Conservation (phyloP, 306 rosid species). For the Comarum palustre region DNA sequence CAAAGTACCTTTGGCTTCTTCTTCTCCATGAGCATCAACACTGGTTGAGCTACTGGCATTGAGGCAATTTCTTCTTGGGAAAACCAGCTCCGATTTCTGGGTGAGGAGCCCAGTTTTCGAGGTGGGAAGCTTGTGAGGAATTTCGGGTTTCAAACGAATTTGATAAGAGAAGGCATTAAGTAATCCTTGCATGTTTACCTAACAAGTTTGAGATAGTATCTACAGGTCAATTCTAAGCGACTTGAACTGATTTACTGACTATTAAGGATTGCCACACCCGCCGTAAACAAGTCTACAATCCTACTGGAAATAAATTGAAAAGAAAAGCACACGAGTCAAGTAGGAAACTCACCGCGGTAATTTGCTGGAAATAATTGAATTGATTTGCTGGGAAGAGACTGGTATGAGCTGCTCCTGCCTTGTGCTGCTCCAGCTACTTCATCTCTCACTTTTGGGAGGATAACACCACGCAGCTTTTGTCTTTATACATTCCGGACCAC, state of each 20-base stretch:
- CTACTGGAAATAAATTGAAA: background rate
- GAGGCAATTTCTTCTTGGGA: constrained; percentile 31
- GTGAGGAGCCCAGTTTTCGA: constrained; percentile 27
- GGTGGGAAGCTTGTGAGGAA: constrained; percentile 31
- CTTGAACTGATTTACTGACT: too few species aligned
- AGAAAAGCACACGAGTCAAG: background rate
- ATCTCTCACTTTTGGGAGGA: too few species aligned
- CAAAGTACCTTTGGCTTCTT: constrained; percentile 22
- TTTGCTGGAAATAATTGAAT: background rate
- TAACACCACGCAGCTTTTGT: background rate
- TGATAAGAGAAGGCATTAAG: constrained; percentile 45
- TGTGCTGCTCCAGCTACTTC: background rate
- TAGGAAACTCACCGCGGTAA: background rate
- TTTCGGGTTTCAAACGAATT: constrained; percentile 37
- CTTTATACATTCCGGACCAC: background rate
- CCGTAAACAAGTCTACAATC: background rate
- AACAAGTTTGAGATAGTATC: background rate
- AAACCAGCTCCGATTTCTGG: constrained; percentile 20
- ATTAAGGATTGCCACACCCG: too few species aligned
- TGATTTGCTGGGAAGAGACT: background rate
- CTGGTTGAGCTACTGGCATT: constrained; percentile 20
- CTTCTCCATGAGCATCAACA: constrained; percentile 29
- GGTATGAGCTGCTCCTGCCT: background rate
- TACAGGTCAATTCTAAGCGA: background rate
- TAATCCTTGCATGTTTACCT: constrained; percentile 50